Evolutionary conservation across 2,329 filamentous ascomycete genomes (phyloP).

Genomic region (Fusarium temperatum): DNA sequence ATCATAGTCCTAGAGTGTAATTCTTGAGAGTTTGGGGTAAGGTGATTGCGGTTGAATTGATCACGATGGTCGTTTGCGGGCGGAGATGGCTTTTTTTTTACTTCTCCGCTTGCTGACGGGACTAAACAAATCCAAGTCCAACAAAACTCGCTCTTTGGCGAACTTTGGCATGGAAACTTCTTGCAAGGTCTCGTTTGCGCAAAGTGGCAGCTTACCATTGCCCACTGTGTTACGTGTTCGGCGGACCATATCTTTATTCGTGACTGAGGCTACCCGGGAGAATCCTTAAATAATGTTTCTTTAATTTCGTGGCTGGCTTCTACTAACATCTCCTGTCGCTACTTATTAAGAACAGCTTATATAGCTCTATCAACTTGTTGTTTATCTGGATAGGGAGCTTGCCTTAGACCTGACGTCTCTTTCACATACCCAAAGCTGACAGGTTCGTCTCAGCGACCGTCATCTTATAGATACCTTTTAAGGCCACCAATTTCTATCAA

Average conservation of each 20-base stretch:
- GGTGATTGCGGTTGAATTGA: background rate
- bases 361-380: accelerated
- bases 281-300: too few species aligned
- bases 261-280: background rate
- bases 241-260: background rate
- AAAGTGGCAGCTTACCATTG: background rate
- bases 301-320: background rate
- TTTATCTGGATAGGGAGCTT: background rate
- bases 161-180: background rate
- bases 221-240: background rate
- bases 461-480: background rate
- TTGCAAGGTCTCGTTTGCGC: background rate
- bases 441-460: background rate
- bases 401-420: too few species aligned
- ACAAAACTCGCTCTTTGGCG: background rate
- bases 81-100: background rate
- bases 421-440: background rate
- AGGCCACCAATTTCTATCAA: too few species aligned
- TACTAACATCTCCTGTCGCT: accelerated
- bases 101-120: background rate
- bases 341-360: accelerated
- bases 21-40: background rate
- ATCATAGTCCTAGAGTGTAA: background rate
- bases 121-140: accelerated
- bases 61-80: background rate